phyloP scores from a whole-genome alignment of 2,329 filamentous ascomycete genomes.

The Paramyrothecium sp. region DNA sequence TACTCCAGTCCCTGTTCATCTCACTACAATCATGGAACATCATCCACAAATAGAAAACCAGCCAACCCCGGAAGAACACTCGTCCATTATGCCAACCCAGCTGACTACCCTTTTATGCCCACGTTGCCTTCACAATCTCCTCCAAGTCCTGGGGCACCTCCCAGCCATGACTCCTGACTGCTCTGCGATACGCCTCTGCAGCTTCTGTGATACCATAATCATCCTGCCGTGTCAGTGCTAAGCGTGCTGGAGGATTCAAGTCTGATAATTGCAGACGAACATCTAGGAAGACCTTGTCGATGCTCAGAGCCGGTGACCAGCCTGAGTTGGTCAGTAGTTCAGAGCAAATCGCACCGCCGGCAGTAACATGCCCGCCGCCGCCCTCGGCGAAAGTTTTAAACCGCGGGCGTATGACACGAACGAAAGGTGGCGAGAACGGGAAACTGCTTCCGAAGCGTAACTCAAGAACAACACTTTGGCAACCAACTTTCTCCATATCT shows the following conservation, averaged over 20 bases:
- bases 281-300: slow-evolving; percentile 80
- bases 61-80: too few relatives aligned
- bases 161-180: slow-evolving; percentile 70
- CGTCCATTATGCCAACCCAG: too few relatives aligned
- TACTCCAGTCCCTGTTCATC: too few relatives aligned
- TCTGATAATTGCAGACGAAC: slow-evolving; percentile 74
- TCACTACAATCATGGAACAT: too few relatives aligned
- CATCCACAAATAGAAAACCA: too few relatives aligned
- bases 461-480: slow-evolving; percentile 75
- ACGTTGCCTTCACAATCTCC: slow-evolving; percentile 27
- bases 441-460: slow-evolving; percentile 76
- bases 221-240: slow-evolving; percentile 39
- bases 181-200: slow-evolving; percentile 68
- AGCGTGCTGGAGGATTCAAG: slow-evolving; percentile 71
- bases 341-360: slow-evolving; percentile 81
- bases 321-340: slow-evolving; percentile 80
- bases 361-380: slow-evolving; percentile 83
- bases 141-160: slow-evolving; percentile 62
- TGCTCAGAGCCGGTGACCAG: slow-evolving; percentile 70
- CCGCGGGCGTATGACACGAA: slow-evolving; percentile 77
- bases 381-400: slow-evolving; percentile 71
- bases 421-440: slow-evolving; percentile 78
- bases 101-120: not conserved
- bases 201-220: slow-evolving; percentile 71
- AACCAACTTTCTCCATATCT: slow-evolving; percentile 65